Evolutionary conservation across 2,329 filamentous ascomycete genomes (phyloP), one percentile per base, ranked within the genome.

Genomic region (Trichoderma hamatum): DNA sequence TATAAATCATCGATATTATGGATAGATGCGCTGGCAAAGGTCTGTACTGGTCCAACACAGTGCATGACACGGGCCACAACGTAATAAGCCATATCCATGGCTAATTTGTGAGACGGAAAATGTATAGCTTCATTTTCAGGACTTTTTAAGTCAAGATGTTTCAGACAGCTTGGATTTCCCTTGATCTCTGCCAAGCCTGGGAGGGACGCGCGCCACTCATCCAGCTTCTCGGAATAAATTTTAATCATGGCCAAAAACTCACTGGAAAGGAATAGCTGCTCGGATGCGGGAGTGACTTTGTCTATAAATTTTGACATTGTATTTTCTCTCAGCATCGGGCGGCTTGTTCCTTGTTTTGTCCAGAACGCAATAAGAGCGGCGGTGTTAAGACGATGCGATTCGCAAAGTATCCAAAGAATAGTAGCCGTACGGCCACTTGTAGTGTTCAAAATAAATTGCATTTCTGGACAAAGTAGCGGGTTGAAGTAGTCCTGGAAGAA

Each of bases 351-450:
- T 39, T 19, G 55, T 36, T 32, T 36, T 36, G 32, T 21, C 32
- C 56, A 59, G 21, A 32, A 59, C 34, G 56, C 56, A 59, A 59
- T 59, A 24, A 36, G 56, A 59, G 56, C 56, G 34, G 56, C 56
- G 21, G 56, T 59, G 34, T 59, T 59, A 14, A 59, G 56, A 28
- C 34, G 56, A 59, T 59, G 56, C 21, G 56, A 59, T 39, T 59
- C 56, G 34, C 56, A 59, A 59, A 59, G 56, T 10, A 59, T 59
- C 56, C 56, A 59, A n/a, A 59, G 34, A 24, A 59, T 39, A 59
- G 16, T 43, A 43, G 39, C 39, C 39, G 39, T 43, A 19, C 39
- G 39, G 9, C 39, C 39, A 19, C 39, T 43, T 19, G 5, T 3
- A n/a, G 39, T n/a, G 19, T 43, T 43, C 6, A 19, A 43, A 9